Conservation (phyloP, 352 stramenopile genomes). For the Pythium sp. region DNA sequence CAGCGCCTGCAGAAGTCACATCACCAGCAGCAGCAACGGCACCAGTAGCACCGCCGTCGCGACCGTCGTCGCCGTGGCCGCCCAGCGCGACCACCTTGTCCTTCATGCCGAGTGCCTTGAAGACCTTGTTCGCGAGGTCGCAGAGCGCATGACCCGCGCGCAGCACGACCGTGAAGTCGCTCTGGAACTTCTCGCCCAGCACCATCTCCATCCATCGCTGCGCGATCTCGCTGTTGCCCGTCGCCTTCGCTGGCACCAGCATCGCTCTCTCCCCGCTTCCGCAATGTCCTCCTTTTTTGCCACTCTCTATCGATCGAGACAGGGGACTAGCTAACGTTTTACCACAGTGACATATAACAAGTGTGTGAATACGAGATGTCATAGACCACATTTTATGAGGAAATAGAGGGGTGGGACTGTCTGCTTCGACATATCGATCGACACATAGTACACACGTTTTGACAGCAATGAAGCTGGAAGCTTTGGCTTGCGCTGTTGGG, state of each 20-base stretch:
- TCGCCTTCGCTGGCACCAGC: constrained; percentile 37
- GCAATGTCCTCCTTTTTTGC: background rate
- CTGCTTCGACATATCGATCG: background rate
- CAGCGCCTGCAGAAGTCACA: background rate
- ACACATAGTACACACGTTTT: too few relatives aligned
- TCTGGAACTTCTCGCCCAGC: constrained; percentile 67
- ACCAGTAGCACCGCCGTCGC: background rate
- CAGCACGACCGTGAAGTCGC: constrained; percentile 50
- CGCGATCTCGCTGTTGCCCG: constrained; percentile 66
- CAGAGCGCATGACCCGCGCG: constrained; percentile 65
- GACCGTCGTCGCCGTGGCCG: background rate
- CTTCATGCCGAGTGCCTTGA: constrained; percentile 77
- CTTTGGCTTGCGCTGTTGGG: too few relatives aligned
- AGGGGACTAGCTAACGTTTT: background rate
- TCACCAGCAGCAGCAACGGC: background rate
- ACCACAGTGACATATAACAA: background rate
- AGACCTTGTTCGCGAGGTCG: constrained; percentile 68
- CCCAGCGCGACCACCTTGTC: constrained; percentile 30
- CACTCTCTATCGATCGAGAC: background rate
- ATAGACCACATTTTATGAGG: background rate
- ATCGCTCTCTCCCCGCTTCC: constrained; percentile 3
- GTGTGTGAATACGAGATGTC: background rate
- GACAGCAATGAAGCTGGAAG: too few relatives aligned
- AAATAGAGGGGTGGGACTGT: background rate
- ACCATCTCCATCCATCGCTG: constrained; percentile 89